A percentile compares a stretch with the other conserved stretches of the same genome.
These are phyloP conservation scores for Holtermannia corniformis DNA, from an alignment of 768 basidiomycete genomes.

Conservation along the genomic window DNA sequence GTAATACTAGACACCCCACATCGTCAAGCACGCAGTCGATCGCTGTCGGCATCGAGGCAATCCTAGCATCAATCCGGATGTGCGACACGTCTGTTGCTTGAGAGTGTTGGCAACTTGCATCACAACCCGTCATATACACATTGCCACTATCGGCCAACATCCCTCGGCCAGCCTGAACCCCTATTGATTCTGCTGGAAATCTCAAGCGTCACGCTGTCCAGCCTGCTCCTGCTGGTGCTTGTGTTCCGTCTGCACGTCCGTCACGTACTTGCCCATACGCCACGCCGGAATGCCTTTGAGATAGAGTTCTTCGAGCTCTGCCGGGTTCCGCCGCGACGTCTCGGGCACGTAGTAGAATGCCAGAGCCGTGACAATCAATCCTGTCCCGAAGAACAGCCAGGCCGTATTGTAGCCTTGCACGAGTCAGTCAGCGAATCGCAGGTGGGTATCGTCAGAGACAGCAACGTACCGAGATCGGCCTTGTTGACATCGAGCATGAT, in stretches of 20 bases:
- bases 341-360: constrained; percentile 10
- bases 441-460: not conserved
- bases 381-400: constrained; percentile 2
- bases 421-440: constrained; percentile 3
- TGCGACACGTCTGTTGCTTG: no score
- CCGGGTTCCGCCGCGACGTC: constrained; percentile 9
- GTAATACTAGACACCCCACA: no score
- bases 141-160: no score
- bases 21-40: no score
- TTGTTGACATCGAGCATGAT: not conserved
- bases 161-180: no score
- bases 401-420: not conserved
- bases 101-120: no score
- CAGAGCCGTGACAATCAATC: constrained; percentile 1
- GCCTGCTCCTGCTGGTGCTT: no score
- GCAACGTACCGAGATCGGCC: not conserved
- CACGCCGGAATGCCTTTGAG: constrained; percentile 11
- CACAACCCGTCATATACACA: no score
- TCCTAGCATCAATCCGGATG: no score
- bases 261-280: constrained; percentile 9
- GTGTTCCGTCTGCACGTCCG: constrained; percentile 11
- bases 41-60: no score
- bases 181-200: no score
- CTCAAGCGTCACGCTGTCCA: no score
- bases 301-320: constrained; percentile 21